Evolutionary conservation across 73 alveolate genomes (phyloP).

Genomic region (Paraurostyla sp.): DNA sequence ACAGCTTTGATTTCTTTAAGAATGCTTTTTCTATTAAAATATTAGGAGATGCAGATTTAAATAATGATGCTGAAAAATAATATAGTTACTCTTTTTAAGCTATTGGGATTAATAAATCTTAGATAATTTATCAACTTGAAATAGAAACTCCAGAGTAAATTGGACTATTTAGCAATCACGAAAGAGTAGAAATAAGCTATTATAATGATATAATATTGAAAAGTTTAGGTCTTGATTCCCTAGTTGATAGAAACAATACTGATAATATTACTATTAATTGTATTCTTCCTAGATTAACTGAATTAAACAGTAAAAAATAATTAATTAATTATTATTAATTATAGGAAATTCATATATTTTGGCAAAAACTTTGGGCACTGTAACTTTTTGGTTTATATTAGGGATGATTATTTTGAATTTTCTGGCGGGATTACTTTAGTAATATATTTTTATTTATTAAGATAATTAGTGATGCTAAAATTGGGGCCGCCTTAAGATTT

Average conservation of each 20-base stretch:
- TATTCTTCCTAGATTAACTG: background rate
- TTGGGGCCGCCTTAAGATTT: background rate
- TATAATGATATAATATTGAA: background rate
- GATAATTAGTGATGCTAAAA: background rate
- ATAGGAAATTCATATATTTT: background rate
- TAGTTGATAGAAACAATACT: background rate
- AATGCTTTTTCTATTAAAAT: background rate
- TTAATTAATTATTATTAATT: too few relatives aligned
- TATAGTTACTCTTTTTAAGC: background rate
- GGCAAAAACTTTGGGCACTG: background rate
- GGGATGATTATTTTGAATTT: too few relatives aligned
- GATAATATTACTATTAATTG: background rate
- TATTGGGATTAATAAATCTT: background rate
- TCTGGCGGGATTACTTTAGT: too few relatives aligned
- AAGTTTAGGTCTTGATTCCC: background rate
- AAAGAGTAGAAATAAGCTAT: background rate
- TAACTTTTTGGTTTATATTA: too few relatives aligned
- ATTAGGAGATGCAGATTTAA: constrained; percentile 7
- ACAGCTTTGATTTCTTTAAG: background rate
- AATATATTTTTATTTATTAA: too few relatives aligned
- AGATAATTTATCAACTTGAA: background rate
- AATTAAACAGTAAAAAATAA: background rate
- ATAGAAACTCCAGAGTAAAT: background rate
- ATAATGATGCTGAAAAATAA: background rate
- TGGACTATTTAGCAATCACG: background rate